Percentiles rank a stretch among this genome's conserved stretches.
Conservation (phyloP, 768 basidiomycete genomes). For the Auricularia cornea region DNA sequence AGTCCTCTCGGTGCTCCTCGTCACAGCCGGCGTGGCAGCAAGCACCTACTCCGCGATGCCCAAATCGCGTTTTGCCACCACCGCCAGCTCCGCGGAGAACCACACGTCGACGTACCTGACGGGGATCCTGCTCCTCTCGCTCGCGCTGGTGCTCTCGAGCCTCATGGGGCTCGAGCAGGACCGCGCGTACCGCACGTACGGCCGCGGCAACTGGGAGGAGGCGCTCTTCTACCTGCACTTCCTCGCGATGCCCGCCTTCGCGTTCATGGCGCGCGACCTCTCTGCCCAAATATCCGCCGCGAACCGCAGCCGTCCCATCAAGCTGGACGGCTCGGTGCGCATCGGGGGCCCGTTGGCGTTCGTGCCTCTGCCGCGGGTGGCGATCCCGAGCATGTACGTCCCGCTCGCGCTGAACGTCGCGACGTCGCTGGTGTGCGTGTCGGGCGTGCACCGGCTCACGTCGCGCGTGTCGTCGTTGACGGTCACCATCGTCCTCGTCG, state of each 20-base stretch:
- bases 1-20: constrained; percentile 65
- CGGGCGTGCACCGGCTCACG: constrained; percentile 82
- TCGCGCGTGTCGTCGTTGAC: constrained; percentile 64
- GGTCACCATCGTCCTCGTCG: constrained; percentile 72
- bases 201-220: constrained; percentile 63
- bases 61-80: constrained; percentile 15
- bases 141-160: constrained; percentile 74
- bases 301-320: constrained; percentile 30
- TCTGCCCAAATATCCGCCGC: constrained; percentile 36
- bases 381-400: constrained; percentile 52
- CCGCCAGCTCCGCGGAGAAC: constrained; percentile 4
- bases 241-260: constrained; percentile 70
- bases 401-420: constrained; percentile 68
- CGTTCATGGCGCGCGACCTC: constrained; percentile 49
- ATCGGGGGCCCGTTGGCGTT: background rate
- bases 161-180: constrained; percentile 83
- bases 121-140: constrained; percentile 64
- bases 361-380: constrained; percentile 13
- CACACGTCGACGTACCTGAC: constrained; percentile 43
- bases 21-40: constrained; percentile 68
- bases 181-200: constrained; percentile 53
- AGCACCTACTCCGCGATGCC: constrained; percentile 71
- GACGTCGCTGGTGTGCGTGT: constrained; percentile 77
- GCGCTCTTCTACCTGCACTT: constrained; percentile 88
- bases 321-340: constrained; percentile 2